Evolutionary conservation across 148 eudicot species (phyloP).

Genomic region (Silene uniflora): DNA sequence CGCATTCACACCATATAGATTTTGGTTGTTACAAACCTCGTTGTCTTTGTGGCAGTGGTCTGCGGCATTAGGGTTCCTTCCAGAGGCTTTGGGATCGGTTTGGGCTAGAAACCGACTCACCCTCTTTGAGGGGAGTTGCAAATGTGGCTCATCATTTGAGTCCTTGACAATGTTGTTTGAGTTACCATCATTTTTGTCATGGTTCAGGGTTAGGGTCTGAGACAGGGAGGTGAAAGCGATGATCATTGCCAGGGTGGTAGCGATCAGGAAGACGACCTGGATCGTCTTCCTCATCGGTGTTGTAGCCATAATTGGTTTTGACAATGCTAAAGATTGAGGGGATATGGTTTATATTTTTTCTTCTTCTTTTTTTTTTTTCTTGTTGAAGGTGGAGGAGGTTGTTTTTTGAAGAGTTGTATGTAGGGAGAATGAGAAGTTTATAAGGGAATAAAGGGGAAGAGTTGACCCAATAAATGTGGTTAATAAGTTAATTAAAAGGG

Average conservation of each 20-base stretch:
- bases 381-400: not conserved
- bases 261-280: constrained; percentile 19
- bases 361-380: no score
- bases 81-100: not conserved
- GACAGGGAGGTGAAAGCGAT: not conserved
- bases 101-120: constrained; percentile 48
- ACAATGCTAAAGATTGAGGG: not conserved
- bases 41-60: constrained; percentile 56
- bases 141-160: not conserved
- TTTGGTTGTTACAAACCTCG: constrained; percentile 23
- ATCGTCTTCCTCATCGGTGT: constrained; percentile 17
- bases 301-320: not conserved
- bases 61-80: constrained; percentile 41
- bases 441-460: not conserved
- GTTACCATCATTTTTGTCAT: no score
- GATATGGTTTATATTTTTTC: not conserved
- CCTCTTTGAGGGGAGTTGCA: constrained; percentile 22
- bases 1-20: constrained; percentile 26
- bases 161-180: not conserved
- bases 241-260: constrained; percentile 31
- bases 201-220: not conserved
- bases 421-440: not conserved
- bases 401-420: not conserved
- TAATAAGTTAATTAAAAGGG: not conserved
- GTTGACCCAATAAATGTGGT: not conserved